Base-by-base conservation (phyloP, 768 basidiomycete genomes). In the Cyathus striatus region DNA sequence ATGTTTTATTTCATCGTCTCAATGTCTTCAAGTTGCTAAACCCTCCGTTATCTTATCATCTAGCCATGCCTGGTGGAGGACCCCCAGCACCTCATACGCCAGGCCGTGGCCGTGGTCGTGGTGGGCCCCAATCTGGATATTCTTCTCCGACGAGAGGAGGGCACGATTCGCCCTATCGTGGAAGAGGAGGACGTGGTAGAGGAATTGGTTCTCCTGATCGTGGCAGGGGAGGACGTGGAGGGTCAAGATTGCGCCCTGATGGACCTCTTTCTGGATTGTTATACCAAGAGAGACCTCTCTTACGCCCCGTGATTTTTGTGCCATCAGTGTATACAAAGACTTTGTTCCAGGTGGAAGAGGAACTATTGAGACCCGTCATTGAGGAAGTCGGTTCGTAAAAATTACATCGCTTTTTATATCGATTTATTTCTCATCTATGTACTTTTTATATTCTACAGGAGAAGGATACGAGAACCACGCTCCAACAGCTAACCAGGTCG, bases 231-330 rank as follows among this genome's bases (percentile, higher is more conserved):
- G 50, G 53, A 2, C 58, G 61, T 9, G 42, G 46, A 24, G 53
- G 56, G 38, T 48, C 59, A 25, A 67, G 61, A 51, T 48, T 63
- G 16, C 57, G 63, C 9, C 52, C 59, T n/a, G 67, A 72, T 36
- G 71, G 72, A 2, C 65, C 81, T 3, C 62, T 84, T 14, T 84
- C 83, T 1, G 70, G 65, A 18, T 52, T 82, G 33, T 63, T 86
- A 6, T 69, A 75, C 45, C 61, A 72, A 20, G 75, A 79, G 27
- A 64, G 87, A 22, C 86, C 84, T 1, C 64, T 79, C 0, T 65
- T 90, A 14, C 66, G 68, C n/a, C 88, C 87, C 0, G 65, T 91
- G 49, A 62, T 63, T 10, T 90, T 91, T 49, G 85, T 90, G 10
- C 78, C 68, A 14, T 78, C 83, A 0, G 65, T 70, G 9, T 40